These are phyloP conservation scores for Solanum peruvianum DNA, from an alignment of 257 asterid genomes.

Conservation along the genomic window DNA sequence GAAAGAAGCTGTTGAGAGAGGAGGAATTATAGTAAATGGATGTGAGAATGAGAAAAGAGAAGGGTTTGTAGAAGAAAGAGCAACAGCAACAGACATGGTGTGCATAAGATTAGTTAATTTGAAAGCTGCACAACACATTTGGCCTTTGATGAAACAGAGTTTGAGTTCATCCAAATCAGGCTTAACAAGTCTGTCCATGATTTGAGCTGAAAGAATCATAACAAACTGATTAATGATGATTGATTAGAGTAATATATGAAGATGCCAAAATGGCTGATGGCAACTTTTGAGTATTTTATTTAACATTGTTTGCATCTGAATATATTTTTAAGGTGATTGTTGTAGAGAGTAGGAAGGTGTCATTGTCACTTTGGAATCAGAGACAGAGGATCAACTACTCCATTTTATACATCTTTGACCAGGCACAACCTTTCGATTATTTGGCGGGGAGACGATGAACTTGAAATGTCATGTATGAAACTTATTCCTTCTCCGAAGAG, in stretches of 20 bases:
- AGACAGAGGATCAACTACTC: background rate
- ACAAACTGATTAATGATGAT: background rate
- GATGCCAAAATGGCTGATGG: background rate
- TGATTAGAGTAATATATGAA: background rate
- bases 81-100: slow-evolving; percentile 76
- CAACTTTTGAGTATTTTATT: background rate
- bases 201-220: background rate
- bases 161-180: slow-evolving; percentile 35
- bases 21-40: slow-evolving; percentile 42
- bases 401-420: background rate
- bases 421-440: background rate
- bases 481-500: background rate
- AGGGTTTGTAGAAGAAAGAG: slow-evolving; percentile 47
- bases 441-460: background rate
- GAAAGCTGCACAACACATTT: slow-evolving; percentile 37
- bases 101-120: slow-evolving; percentile 69
- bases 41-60: slow-evolving; percentile 39
- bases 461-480: background rate
- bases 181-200: slow-evolving; percentile 61
- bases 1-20: slow-evolving; percentile 46
- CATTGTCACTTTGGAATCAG: background rate
- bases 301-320: background rate
- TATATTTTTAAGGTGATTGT: background rate
- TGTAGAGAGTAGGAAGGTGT: background rate
- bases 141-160: slow-evolving; percentile 30